These are phyloP conservation scores for Paramecium tetraurelia DNA, from an alignment of 73 alveolate species.

Conservation along the genomic window DNA sequence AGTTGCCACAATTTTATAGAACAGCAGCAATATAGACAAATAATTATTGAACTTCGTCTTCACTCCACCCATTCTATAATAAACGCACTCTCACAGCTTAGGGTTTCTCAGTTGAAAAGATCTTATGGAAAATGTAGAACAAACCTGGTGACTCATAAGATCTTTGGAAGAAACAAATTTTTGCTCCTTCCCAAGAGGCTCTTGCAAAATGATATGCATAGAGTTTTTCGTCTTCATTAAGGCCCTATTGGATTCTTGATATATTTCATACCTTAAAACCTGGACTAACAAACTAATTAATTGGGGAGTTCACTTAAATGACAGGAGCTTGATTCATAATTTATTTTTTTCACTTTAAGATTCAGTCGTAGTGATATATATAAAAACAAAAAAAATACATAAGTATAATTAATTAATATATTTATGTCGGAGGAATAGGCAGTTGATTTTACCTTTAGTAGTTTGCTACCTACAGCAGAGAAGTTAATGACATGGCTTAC, in stretches of 20 bases:
- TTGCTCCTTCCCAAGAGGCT: constrained; percentile 96
- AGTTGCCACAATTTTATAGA: constrained; percentile 88
- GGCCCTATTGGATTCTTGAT: not conserved
- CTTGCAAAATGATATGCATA: constrained; percentile 86
- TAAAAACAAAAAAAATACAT: not conserved
- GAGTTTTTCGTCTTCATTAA: constrained; percentile 75
- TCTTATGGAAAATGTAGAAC: constrained; percentile 83
- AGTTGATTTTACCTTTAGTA: not conserved
- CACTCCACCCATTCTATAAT: constrained; percentile 66
- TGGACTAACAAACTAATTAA: not conserved
- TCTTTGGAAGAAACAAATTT: constrained; percentile 80
- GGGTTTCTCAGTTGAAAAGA: constrained; percentile 61
- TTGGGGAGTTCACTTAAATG: not conserved
- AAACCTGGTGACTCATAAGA: constrained; percentile 96
- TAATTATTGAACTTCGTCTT: constrained; percentile 67
- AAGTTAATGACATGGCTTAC: constrained; percentile 2
- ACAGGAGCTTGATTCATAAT: not conserved
- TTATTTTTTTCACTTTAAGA: not conserved
- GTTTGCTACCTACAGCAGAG: not conserved
- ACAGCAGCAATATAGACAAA: constrained; percentile 82
- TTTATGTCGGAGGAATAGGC: not conserved
- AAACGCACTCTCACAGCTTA: constrained; percentile 63
- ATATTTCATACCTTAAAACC: constrained; percentile 17
- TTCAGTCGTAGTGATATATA: not conserved
- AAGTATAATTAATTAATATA: not conserved